phyloP scores from a whole-genome alignment of 2,329 filamentous ascomycete species.

The Geoglossum cookeanum region DNA sequence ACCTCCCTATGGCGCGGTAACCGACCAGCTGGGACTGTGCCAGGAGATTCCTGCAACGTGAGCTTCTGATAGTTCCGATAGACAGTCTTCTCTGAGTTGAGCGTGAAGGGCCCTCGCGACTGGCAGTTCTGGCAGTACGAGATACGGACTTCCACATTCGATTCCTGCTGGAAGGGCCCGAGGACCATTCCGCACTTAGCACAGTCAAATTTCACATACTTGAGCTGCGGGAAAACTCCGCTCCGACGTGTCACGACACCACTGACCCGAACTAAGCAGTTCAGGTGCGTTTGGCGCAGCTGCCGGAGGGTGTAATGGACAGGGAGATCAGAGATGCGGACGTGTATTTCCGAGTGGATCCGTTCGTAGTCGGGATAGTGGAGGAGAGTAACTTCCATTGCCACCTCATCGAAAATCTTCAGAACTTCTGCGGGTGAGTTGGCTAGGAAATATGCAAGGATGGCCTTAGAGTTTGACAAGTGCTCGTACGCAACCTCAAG shows the following conservation, averaged over 20 bases:
- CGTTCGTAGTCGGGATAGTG: constrained; percentile 96
- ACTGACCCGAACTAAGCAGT: constrained; percentile 83
- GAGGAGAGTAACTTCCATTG: constrained; percentile 86
- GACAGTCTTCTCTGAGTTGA: constrained; percentile 94
- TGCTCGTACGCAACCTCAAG: constrained; percentile 94
- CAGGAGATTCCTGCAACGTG: constrained; percentile 90
- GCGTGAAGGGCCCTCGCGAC: constrained; percentile 78
- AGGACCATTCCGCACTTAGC: constrained; percentile 80
- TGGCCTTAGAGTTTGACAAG: constrained; percentile 74
- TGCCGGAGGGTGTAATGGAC: constrained; percentile 91
- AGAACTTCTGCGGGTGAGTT: constrained; percentile 92
- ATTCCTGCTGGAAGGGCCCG: constrained; percentile 93
- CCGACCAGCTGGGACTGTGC: constrained; percentile 88
- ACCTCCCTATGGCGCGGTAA: constrained; percentile 86
- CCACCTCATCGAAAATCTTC: constrained; percentile 89
- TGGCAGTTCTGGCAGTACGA: constrained; percentile 95
- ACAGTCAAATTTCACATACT: constrained; percentile 97
- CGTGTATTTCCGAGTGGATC: constrained; percentile 94
- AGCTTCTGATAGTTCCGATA: constrained; percentile 98
- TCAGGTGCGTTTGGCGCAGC: constrained; percentile 84
- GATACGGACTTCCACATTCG: constrained; percentile 88
- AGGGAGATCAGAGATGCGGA: constrained; percentile 86
- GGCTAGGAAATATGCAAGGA: constrained; percentile 84
- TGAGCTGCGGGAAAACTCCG: constrained; percentile 92
- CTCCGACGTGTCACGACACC: constrained; percentile 88